phyloP scores from a whole-genome alignment of 2,329 filamentous ascomycete genomes.

The Harringtonia aguacate region DNA sequence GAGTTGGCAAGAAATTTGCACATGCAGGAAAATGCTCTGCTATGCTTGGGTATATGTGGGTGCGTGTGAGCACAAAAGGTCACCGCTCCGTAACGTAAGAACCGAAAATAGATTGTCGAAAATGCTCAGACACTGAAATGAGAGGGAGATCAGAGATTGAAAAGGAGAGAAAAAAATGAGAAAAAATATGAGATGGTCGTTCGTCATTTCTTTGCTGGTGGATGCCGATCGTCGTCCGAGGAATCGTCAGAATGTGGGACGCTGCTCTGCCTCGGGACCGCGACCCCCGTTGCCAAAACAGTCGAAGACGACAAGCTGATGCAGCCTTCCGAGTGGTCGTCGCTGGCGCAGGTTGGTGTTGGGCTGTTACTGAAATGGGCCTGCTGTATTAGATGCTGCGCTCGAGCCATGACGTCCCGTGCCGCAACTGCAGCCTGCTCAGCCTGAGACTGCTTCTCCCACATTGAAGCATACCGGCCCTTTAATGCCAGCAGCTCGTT shows the following conservation, averaged over 20 bases:
- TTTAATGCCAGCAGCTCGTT: constrained; percentile 59
- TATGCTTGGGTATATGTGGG: constrained; percentile 3
- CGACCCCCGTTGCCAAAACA: constrained; percentile 25
- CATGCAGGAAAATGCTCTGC: background rate
- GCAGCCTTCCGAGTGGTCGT: constrained; percentile 34
- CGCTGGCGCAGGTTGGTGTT: constrained; percentile 17
- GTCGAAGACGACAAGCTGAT: constrained; percentile 34
- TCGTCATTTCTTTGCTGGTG: background rate
- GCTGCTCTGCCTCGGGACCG: constrained; percentile 14
- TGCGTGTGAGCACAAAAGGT: background rate
- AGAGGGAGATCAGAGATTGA: background rate
- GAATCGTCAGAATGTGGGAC: constrained; percentile 9
- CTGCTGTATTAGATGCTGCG: constrained; percentile 34
- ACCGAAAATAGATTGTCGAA: constrained; percentile 2
- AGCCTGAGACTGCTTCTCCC: constrained; percentile 77
- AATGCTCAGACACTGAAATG: no score
- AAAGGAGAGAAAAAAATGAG: constrained; percentile 3
- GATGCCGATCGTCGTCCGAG: constrained; percentile 9
- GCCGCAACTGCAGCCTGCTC: constrained; percentile 58
- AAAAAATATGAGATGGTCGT: constrained; percentile 6
- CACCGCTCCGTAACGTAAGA: constrained; percentile 1
- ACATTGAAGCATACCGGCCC: constrained; percentile 75
- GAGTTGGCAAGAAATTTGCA: background rate
- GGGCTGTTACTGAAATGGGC: constrained; percentile 31
- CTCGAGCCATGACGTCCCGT: constrained; percentile 28